These are phyloP conservation scores for Nitzschia palea DNA, from an alignment of 108 stramenopile genomes.

Conservation along the genomic window DNA sequence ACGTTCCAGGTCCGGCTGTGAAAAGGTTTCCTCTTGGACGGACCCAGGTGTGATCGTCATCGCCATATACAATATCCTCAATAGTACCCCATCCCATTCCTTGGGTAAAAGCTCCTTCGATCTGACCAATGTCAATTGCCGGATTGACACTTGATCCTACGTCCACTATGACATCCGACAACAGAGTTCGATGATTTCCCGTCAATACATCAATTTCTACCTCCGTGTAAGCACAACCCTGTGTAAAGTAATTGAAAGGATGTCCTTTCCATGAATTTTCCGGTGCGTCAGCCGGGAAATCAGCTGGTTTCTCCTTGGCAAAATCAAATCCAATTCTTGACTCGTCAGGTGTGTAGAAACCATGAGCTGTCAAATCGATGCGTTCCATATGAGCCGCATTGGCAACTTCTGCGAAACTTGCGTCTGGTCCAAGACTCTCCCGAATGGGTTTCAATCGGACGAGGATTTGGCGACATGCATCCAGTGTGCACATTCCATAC, in stretches of 20 bases:
- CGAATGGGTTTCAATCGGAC: conserved; percentile 75
- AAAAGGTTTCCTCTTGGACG: conserved; percentile 79
- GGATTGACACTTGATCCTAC: conserved; percentile 95
- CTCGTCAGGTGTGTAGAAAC: conserved; percentile 83
- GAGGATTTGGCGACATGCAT: conserved; percentile 91
- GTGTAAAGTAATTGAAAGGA: conserved; percentile 95
- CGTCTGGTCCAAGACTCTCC: conserved; percentile 69
- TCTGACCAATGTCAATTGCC: conserved; percentile 94
- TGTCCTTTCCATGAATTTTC: conserved; percentile 89
- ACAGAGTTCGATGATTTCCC: conserved; percentile 80
- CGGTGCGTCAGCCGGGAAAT: conserved; percentile 65
- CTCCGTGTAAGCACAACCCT: conserved; percentile 87
- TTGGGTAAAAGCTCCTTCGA: conserved; percentile 95
- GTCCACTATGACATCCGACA: conserved; percentile 85
- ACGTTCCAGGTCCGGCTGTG: conserved; percentile 93
- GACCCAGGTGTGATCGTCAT: conserved; percentile 92
- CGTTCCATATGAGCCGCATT: conserved; percentile 85
- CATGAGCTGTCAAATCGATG: conserved; percentile 90
- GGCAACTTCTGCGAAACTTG: conserved; percentile 63
- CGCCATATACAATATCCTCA: conserved; percentile 85
- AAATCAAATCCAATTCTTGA: conserved; percentile 87
- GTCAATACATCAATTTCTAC: conserved; percentile 92
- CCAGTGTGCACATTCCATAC: conserved; percentile 95
- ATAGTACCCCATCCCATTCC: conserved; percentile 96
- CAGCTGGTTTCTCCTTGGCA: conserved; percentile 54